Conservation (phyloP, 1,139 yeast species). For the Geotrichum siamense region DNA sequence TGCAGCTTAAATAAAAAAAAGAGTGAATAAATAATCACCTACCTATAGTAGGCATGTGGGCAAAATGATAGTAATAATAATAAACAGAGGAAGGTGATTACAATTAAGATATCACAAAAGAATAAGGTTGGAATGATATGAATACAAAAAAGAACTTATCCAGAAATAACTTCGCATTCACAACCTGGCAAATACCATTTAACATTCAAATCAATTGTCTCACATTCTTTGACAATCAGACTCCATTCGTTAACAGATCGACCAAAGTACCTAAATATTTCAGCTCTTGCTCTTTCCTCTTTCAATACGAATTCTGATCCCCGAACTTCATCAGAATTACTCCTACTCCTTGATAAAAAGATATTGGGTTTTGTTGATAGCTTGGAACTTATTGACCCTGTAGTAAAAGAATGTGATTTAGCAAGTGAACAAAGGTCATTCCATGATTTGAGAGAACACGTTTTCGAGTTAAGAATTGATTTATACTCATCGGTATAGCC, state of each 20-base stretch:
- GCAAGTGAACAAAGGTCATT: background rate
- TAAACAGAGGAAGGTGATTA: too few relatives aligned
- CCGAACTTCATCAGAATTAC: background rate
- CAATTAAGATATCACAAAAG: too few relatives aligned
- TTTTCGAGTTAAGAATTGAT: background rate
- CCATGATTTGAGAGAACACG: background rate
- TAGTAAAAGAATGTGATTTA: background rate
- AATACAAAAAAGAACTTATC: too few relatives aligned
- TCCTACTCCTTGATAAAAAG: too few relatives aligned
- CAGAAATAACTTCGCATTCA: too few relatives aligned
- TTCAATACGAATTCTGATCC: background rate
- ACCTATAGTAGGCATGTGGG: too few relatives aligned
- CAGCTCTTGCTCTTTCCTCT: background rate
- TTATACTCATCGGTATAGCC: background rate
- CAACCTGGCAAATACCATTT: slow-evolving; percentile 4
- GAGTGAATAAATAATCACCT: too few relatives aligned
- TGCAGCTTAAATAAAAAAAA: too few relatives aligned
- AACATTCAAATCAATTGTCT: slow-evolving; percentile 24
- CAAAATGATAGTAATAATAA: too few relatives aligned
- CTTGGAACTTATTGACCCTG: background rate
- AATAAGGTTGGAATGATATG: too few relatives aligned
- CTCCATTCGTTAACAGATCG: slow-evolving; percentile 64
- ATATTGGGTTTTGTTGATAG: background rate
- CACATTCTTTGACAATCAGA: slow-evolving; percentile 49
- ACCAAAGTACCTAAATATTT: slow-evolving; percentile 45